Evolutionary conservation across 1,139 yeast genomes (phyloP).

Genomic region (Hyphopichia khmerensis): DNA sequence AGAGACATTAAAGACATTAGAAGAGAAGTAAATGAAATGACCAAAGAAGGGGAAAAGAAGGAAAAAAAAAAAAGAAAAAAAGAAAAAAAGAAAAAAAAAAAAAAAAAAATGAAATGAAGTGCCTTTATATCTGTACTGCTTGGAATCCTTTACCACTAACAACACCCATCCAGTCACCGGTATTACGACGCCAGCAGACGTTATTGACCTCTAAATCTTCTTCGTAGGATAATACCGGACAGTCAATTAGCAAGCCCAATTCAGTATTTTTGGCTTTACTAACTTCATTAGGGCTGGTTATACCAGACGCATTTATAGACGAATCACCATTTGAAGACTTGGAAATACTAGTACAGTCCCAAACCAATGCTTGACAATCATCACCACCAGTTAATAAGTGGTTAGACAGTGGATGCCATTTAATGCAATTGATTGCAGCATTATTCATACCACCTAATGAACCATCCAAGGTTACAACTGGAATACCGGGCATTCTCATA

Average conservation of each 20-base stretch:
- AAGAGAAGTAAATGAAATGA: too few species aligned
- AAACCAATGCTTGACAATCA: slow-evolving; percentile 84
- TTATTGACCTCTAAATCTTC: slow-evolving; percentile 72
- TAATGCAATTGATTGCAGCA: slow-evolving; percentile 64
- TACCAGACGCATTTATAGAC: not conserved
- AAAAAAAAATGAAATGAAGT: not conserved
- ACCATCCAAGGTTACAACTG: slow-evolving; percentile 66
- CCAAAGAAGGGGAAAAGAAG: too few species aligned
- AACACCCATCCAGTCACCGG: slow-evolving; percentile 80
- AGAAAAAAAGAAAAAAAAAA: not conserved
- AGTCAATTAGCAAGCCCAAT: slow-evolving; percentile 24
- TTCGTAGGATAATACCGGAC: slow-evolving; percentile 55
- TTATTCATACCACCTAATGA: slow-evolving; percentile 53
- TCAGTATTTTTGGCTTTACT: slow-evolving; percentile 7
- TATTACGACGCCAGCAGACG: slow-evolving; percentile 64
- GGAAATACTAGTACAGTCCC: slow-evolving; percentile 61
- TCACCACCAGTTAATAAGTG: slow-evolving; percentile 77
- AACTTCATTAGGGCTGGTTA: slow-evolving; percentile 4
- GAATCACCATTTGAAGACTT: slow-evolving; percentile 5
- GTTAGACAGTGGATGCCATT: slow-evolving; percentile 82
- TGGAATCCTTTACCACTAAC: slow-evolving; percentile 81
- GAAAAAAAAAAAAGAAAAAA: not conserved
- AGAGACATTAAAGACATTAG: too few species aligned
- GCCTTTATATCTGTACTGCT: slow-evolving; percentile 50
- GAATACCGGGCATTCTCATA: slow-evolving; percentile 85